Base-by-base conservation (phyloP, 768 basidiomycete genomes). In the Suillus plorans region DNA sequence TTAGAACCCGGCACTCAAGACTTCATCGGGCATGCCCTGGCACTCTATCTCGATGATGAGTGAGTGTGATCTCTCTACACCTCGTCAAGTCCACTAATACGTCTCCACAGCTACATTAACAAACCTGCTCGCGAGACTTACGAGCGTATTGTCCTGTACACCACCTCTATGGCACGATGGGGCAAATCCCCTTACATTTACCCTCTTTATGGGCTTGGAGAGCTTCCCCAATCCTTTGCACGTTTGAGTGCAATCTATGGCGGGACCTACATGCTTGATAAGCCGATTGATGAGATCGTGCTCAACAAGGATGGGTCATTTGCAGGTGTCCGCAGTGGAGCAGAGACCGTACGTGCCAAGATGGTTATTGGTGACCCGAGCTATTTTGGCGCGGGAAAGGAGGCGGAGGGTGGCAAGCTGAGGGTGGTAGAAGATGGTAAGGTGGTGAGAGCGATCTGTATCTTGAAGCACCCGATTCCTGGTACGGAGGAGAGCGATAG, bases 111-210 rank as follows among this genome's bases (percentile, higher is more conserved):
- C 78, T 99, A 99, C 80, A 91, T 95, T 78, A 91, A 85, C 71
- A 92, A 97, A 77, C 85, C 94, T 60, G 97, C 97, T 13, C 90
- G 96, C 55, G 86, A 89, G 47, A 82, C 97, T 7, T 96, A 97
- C 75, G 89, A 97, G 71, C 94, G 97, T 67, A 98, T 99, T 76
- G 85, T 99, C 69, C 87, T 99, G 63, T 99, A 99, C 82, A 98
- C 96, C 36, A 90, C 92, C 13, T 99, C 97, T 22, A 98, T 99
- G 95, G 95, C 97, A 20, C 91, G 97, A 60, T 99, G 97, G 78
- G 97, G 97, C 71, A 99, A 99, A 79, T 99, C 97, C 14, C 97
- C 97, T 1, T 99, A 99, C 83, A 97, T 99, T 74, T 99, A 99
- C 82, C 97, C 97, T 18, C 85, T 98, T 45, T 99, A 99, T 78